Conservation (phyloP, 371 early-diverging fungal species). For the Funneliformis caledonium region DNA sequence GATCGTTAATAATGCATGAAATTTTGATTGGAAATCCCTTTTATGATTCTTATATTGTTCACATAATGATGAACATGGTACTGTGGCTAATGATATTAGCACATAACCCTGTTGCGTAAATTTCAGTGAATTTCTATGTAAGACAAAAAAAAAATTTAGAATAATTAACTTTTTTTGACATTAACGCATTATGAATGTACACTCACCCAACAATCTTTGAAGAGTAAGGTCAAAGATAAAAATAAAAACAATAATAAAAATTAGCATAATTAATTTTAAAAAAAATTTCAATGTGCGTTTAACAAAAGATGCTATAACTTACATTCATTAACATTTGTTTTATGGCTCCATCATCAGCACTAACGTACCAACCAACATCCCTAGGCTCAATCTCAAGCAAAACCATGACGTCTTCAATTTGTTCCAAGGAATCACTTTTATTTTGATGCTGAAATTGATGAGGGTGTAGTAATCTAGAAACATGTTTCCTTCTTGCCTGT, state of each 20-base stretch:
- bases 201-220: neutral
- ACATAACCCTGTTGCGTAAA: constrained; percentile 50
- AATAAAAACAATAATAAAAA: neutral
- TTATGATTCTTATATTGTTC: constrained; percentile 41
- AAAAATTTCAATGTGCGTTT: neutral
- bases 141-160: neutral
- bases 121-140: constrained; percentile 50
- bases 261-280: neutral
- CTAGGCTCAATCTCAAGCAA: constrained; percentile 20
- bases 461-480: constrained; percentile 2
- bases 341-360: constrained; percentile 43
- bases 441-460: neutral
- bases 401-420: constrained; percentile 41
- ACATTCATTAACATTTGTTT: constrained; percentile 50
- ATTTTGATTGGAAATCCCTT: neutral
- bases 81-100: constrained; percentile 43
- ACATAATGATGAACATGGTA: constrained; percentile 4
- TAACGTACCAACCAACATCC: constrained; percentile 43
- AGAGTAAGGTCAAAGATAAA: neutral
- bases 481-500: constrained; percentile 16
- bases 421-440: constrained; percentile 8
- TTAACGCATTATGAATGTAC: neutral
- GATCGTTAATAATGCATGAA: constrained; percentile 48
- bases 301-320: constrained; percentile 1
- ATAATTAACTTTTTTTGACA: neutral